Conservation (phyloP, 2,329 filamentous ascomycete genomes). For the Colletotrichum liaoningense region DNA sequence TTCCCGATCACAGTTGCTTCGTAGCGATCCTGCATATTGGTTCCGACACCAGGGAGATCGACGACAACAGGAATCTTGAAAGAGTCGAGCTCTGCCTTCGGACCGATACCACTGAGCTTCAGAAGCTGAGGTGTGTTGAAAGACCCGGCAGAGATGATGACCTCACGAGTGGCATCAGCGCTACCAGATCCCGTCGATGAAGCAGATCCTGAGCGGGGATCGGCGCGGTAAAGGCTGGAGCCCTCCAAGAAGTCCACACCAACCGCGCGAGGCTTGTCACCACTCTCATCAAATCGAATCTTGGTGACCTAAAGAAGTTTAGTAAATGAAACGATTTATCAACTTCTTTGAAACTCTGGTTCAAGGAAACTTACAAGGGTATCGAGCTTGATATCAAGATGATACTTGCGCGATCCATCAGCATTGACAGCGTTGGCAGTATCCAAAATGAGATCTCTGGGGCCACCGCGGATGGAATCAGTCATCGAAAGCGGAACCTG, state of each 20-base stretch:
- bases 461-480: slow-evolving; percentile 13
- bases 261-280: slow-evolving; percentile 43
- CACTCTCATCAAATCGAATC: slow-evolving; percentile 48
- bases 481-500: slow-evolving; percentile 21
- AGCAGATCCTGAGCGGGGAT: slow-evolving; percentile 49
- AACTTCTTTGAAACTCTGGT: slow-evolving; percentile 21
- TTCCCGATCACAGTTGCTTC: slow-evolving; percentile 41
- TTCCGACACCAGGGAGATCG: slow-evolving; percentile 61
- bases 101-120: slow-evolving; percentile 62
- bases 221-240: slow-evolving; percentile 54
- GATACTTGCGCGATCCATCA: slow-evolving; percentile 39
- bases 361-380: neutral
- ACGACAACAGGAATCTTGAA: slow-evolving; percentile 57
- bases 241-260: slow-evolving; percentile 50
- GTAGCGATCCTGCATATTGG: slow-evolving; percentile 60
- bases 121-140: slow-evolving; percentile 65
- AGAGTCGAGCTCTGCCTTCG: slow-evolving; percentile 51
- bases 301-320: slow-evolving; percentile 44
- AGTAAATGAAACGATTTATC: neutral
- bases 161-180: slow-evolving; percentile 49
- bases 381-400: slow-evolving; percentile 42
- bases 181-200: neutral
- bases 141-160: slow-evolving; percentile 61
- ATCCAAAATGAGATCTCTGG: slow-evolving; percentile 19
- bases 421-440: slow-evolving; percentile 24